Evolutionary conservation across 306 rosid genomes (phyloP), one percentile per base, ranked within the genome.

Genomic region (Lagenaria siceraria): DNA sequence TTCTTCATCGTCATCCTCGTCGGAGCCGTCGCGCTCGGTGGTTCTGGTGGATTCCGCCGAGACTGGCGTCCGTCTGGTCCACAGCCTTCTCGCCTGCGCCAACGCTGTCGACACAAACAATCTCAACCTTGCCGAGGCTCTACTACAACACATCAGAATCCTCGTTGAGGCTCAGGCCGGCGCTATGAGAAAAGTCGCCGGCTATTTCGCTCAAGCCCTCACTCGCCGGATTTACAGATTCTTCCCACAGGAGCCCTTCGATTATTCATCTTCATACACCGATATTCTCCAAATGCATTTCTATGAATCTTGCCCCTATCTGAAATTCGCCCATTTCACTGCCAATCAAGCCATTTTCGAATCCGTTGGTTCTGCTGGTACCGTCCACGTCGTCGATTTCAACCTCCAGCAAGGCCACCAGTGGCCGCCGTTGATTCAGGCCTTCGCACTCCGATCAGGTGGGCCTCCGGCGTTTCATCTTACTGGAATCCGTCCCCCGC

Each of bases 361-460:
- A 46, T 91, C 97, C 0, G 87, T 93, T 51, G 82, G 92, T 2
- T 51, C 85, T 1, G 86, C 91, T 6, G 76, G 29, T 2, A 84
- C 87, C 4, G 93, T 93, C 17, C 98, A 93, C 72, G 98, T 93
- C n/a, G 77, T 93, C 27, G 98, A 93, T 80, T 91, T 93, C 72
- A 96, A 89, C 0, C 89, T 93, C 21, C 88, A 85, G 53, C 91
- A 93, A 13, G 98, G 98, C 70, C 87, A 89, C 91, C 98, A 93
- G 78, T 93, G 98, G 98, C 98, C 98, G 8, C 93, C 97, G 29
- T 82, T 93, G 2, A 87, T 93, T 80, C 97, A 93, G 40, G 96
- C 98, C 0, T 92, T 93, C 0, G 97, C 98, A 22, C 78, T 87
- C 22, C 82, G 92, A 0, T 89, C 91, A 2, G 97, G 96, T 0